phyloP scores from a whole-genome alignment of 495 filamentous ascomycete species.

The Parmelia sp. region DNA sequence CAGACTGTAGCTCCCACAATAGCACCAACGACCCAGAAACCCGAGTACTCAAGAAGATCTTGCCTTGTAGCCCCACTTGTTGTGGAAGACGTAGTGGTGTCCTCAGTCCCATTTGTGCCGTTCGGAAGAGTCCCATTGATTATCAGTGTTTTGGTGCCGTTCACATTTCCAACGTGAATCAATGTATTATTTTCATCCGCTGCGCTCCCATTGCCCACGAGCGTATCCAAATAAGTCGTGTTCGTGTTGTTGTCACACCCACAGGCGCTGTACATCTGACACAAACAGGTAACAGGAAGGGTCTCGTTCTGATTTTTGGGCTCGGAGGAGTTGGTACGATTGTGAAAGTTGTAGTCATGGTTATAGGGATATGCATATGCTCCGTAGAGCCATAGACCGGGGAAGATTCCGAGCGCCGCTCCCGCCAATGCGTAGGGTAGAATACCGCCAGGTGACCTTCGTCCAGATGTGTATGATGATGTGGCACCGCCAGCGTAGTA shows the following conservation, averaged over 20 bases:
- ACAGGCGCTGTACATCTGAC: slow-evolving; percentile 62
- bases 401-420: slow-evolving; percentile 52
- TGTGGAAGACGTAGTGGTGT: slow-evolving; percentile 27
- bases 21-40: slow-evolving; percentile 58
- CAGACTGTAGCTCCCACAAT: slow-evolving; percentile 47
- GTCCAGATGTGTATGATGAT: slow-evolving; percentile 62
- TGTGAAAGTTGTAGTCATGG: slow-evolving; percentile 57
- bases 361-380: slow-evolving; percentile 65
- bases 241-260: slow-evolving; percentile 75
- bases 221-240: slow-evolving; percentile 49
- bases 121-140: slow-evolving; percentile 84
- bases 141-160: slow-evolving; percentile 68
- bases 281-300: slow-evolving; percentile 67
- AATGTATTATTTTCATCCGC: slow-evolving; percentile 54
- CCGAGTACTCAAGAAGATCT: slow-evolving; percentile 41
- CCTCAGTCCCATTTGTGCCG: slow-evolving; percentile 59
- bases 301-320: slow-evolving; percentile 53
- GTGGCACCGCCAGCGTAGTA: slow-evolving; percentile 76
- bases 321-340: slow-evolving; percentile 38
- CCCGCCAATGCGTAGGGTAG: slow-evolving; percentile 51
- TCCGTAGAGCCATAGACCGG: slow-evolving; percentile 54
- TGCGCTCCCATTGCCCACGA: slow-evolving; percentile 60
- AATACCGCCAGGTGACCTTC: slow-evolving; percentile 49
- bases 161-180: slow-evolving; percentile 57
- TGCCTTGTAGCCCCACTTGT: slow-evolving; percentile 27